Evolutionary conservation across 495 filamentous ascomycete genomes (phyloP).

Genomic region (Patellaria atrata): DNA sequence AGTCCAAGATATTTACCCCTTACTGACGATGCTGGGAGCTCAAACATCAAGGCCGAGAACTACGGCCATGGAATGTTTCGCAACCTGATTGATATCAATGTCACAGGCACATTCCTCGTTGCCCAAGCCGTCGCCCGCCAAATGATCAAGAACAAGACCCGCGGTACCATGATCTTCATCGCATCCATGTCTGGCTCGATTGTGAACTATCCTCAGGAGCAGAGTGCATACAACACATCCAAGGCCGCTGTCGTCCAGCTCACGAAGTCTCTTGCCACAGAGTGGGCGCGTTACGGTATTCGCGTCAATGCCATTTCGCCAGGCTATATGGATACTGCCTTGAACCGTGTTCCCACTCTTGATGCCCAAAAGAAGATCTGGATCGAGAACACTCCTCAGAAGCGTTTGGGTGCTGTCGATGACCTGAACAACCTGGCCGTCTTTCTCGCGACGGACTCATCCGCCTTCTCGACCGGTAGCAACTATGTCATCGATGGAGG

Average conservation of each 20-base stretch:
- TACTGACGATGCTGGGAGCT: slow-evolving; percentile 31
- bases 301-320: slow-evolving; percentile 68
- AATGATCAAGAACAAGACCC: slow-evolving; percentile 38
- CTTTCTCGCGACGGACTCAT: slow-evolving; percentile 60
- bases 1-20: not conserved
- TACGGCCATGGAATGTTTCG: slow-evolving; percentile 48
- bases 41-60: slow-evolving; percentile 47
- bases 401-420: slow-evolving; percentile 54
- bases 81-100: slow-evolving; percentile 60
- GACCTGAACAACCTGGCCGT: slow-evolving; percentile 70
- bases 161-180: slow-evolving; percentile 51
- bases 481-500: slow-evolving; percentile 57
- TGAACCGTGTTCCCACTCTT: slow-evolving; percentile 58
- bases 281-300: slow-evolving; percentile 62
- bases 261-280: slow-evolving; percentile 61
- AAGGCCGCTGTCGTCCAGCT: slow-evolving; percentile 68
- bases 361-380: slow-evolving; percentile 70
- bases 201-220: slow-evolving; percentile 69
- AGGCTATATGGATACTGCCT: slow-evolving; percentile 67
- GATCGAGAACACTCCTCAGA: slow-evolving; percentile 58
- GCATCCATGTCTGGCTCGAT: slow-evolving; percentile 66
- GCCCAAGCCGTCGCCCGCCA: slow-evolving; percentile 46
- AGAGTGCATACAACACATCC: slow-evolving; percentile 66
- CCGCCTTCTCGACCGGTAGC: slow-evolving; percentile 62
- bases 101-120: slow-evolving; percentile 57